Conservation (phyloP, 176 grass and related monocot species). For the Oryza glumipatula region DNA sequence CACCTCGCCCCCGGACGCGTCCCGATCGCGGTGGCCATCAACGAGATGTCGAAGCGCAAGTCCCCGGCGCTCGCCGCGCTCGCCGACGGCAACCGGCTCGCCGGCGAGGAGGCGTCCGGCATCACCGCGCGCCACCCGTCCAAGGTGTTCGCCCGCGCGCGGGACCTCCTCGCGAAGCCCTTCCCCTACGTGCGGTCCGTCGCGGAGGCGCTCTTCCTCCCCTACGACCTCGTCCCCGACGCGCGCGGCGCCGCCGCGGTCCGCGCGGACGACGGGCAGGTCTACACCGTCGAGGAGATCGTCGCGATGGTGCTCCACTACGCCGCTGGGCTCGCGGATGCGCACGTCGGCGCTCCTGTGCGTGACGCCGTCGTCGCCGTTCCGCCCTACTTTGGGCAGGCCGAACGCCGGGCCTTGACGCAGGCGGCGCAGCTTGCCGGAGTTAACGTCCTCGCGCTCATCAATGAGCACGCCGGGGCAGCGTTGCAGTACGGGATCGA, state of each 20-base stretch:
- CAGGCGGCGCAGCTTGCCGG: constrained; percentile 89
- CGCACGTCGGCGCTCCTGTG: constrained; percentile 71
- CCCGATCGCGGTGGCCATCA: constrained; percentile 88
- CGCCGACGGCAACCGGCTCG: constrained; percentile 71
- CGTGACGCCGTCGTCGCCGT: constrained; percentile 87
- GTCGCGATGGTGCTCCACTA: constrained; percentile 87
- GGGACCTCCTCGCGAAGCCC: constrained; percentile 85
- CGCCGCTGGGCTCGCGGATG: constrained; percentile 67
- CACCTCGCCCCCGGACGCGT: constrained; percentile 79
- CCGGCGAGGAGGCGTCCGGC: constrained; percentile 91
- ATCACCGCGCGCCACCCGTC: constrained; percentile 82
- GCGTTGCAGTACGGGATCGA: constrained; percentile 98
- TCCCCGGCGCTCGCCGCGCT: constrained; percentile 84
- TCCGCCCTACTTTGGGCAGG: constrained; percentile 87
- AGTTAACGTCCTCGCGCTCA: constrained; percentile 84
- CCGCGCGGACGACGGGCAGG: constrained; percentile 71
- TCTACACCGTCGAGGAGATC: constrained; percentile 80
- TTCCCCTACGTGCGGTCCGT: constrained; percentile 63
- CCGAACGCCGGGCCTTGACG: constrained; percentile 75
- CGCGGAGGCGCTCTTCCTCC: constrained; percentile 70
- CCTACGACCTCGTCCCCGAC: constrained; percentile 83
- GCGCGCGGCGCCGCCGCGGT: constrained; percentile 71
- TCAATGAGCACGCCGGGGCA: constrained; percentile 95
- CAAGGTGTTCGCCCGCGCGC: constrained; percentile 82
- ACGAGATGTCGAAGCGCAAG: constrained; percentile 99